phyloP scores from a whole-genome alignment of 202 grass and related monocot genomes.

The Digitaria exilis region DNA sequence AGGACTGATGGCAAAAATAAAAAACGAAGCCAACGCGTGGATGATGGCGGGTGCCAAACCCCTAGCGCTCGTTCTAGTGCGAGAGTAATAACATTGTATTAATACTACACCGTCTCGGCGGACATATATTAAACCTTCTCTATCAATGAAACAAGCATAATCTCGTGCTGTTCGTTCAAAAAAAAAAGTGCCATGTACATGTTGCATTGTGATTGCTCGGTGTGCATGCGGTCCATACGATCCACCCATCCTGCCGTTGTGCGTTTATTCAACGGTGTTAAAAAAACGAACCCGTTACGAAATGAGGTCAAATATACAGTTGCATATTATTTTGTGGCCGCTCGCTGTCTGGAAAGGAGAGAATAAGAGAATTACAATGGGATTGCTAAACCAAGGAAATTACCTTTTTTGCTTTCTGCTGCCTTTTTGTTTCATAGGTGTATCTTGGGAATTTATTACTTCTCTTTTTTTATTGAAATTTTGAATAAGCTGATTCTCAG shows the following conservation, averaged over 20 bases:
- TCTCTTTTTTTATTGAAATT: neutral
- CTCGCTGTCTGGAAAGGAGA: neutral
- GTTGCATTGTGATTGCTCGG: neutral
- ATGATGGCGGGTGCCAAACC: too few relatives aligned
- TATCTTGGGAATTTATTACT: neutral
- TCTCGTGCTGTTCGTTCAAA: too few relatives aligned
- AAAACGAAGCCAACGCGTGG: too few relatives aligned
- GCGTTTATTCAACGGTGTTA: neutral
- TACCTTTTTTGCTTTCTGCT: neutral
- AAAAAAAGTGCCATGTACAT: neutral
- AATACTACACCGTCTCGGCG: too few relatives aligned
- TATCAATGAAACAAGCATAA: too few relatives aligned
- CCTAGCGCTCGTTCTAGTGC: too few relatives aligned
- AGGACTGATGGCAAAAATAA: too few relatives aligned
- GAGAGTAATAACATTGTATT: too few relatives aligned
- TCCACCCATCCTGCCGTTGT: neutral
- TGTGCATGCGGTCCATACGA: neutral
- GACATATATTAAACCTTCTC: too few relatives aligned
- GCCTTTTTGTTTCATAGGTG: constrained; percentile 2
- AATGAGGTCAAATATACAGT: neutral
- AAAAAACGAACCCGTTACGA: neutral
- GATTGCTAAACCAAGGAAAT: neutral
- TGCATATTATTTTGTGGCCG: neutral
- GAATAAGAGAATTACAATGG: neutral
- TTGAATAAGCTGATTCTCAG: neutral